A percentile compares a stretch with the other conserved stretches of the same genome.
Conservation (phyloP, 768 basidiomycete genomes). For the Suillus placidus region DNA sequence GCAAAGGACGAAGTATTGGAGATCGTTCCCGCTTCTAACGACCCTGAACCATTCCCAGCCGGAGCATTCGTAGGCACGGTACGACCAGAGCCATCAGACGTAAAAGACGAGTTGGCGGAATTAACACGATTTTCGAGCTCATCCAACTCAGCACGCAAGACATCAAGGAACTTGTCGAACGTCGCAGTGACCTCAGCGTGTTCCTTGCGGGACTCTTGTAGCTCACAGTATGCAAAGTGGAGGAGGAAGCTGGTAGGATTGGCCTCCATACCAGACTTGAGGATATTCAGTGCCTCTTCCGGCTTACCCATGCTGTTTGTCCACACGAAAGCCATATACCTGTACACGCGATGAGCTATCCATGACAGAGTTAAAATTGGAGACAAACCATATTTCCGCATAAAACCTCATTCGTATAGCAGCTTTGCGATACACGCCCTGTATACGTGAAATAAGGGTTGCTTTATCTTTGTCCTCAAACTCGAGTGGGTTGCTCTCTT, state of each 20-base stretch:
- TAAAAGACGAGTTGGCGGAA: conserved; percentile 41
- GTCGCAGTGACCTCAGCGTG: conserved; percentile 67
- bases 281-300: conserved; percentile 80
- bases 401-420: conserved; percentile 92
- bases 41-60: conserved; percentile 17
- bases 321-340: conserved; percentile 92
- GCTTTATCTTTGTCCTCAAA: conserved; percentile 82
- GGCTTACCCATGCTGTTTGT: conserved; percentile 70
- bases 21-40: conserved; percentile 34
- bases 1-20: conserved; percentile 51
- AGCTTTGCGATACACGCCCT: conserved; percentile 86
- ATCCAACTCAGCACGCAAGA: conserved; percentile 67
- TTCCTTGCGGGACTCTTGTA: conserved; percentile 64
- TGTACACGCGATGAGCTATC: conserved; percentile 32
- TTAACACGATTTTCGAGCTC: conserved; percentile 50
- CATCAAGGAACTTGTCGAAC: conserved; percentile 73
- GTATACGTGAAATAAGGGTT: conserved; percentile 68
- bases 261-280: conserved; percentile 86
- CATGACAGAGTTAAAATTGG: conserved; percentile 4
- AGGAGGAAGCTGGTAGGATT: conserved; percentile 88
- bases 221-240: conserved; percentile 87
- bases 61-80: conserved; percentile 28
- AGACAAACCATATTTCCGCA: conserved; percentile 85
- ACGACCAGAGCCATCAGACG: conserved; percentile 37
- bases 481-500: conserved; percentile 91